A percentile compares a stretch with the other conserved stretches of the same genome.
Conservation (phyloP, 495 filamentous ascomycete genomes). For the Echria macrotheca region DNA sequence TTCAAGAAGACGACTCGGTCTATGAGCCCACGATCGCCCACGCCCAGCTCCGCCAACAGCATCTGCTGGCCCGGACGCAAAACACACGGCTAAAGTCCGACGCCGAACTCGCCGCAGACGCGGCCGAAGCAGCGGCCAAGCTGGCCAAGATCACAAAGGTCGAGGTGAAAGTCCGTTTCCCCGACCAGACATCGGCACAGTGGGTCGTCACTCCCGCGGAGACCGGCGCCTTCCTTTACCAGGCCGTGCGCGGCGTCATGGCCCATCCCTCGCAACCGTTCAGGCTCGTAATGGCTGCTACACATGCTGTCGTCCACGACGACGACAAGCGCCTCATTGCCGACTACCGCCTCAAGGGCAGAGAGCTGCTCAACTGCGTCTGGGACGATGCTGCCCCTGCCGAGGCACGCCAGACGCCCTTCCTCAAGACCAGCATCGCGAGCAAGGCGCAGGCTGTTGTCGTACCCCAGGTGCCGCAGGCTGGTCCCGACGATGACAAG, state of each 20-base stretch:
- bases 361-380: conserved; percentile 68
- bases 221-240: conserved; percentile 61
- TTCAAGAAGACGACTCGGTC: conserved; percentile 61
- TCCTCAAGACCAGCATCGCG: conserved; percentile 63
- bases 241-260: conserved; percentile 54
- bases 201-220: conserved; percentile 58
- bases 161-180: conserved; percentile 77
- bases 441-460: conserved; percentile 61
- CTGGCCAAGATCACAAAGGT: conserved; percentile 62
- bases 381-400: conserved; percentile 59
- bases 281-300: conserved; percentile 38
- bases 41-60: conserved; percentile 71
- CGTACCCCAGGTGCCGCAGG: conserved; percentile 37
- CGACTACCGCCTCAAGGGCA: conserved; percentile 61
- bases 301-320: conserved; percentile 24
- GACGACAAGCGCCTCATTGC: conserved; percentile 55
- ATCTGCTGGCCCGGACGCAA: conserved; percentile 55
- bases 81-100: conserved; percentile 69
- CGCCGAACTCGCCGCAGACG: conserved; percentile 56
- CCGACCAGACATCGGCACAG: conserved; percentile 69
- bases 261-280: conserved; percentile 43
- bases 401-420: conserved; percentile 43
- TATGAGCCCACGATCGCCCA: conserved; percentile 83
- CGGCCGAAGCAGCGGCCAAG: conserved; percentile 52
- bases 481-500: conserved; percentile 39